These are phyloP conservation scores for Linnemannia exigua DNA, from an alignment of 192 early-diverging fungal species.

Conservation along the genomic window DNA sequence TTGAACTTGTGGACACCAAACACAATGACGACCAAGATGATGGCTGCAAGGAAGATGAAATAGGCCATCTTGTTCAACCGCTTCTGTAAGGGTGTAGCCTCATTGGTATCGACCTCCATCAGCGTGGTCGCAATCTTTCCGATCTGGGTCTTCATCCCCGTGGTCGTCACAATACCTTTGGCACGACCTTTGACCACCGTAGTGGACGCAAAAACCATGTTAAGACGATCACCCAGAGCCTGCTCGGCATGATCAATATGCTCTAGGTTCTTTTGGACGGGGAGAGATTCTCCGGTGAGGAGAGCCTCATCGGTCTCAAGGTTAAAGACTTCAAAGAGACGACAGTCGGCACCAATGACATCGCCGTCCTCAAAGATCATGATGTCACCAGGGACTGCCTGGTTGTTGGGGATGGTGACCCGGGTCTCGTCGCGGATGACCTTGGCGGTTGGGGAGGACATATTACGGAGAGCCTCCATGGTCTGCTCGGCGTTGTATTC, in stretches of 20 bases:
- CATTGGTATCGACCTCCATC: constrained; percentile 64
- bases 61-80: constrained; percentile 81
- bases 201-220: constrained; percentile 91
- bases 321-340: constrained; percentile 87
- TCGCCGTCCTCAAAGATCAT: constrained; percentile 94
- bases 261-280: constrained; percentile 77
- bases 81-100: constrained; percentile 74
- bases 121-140: constrained; percentile 91
- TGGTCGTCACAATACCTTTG: constrained; percentile 88
- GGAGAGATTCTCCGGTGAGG: constrained; percentile 90
- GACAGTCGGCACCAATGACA: constrained; percentile 91
- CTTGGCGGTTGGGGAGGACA: constrained; percentile 86
- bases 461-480: constrained; percentile 89
- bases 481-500: constrained; percentile 94
- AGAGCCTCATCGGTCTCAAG: constrained; percentile 93
- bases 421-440: constrained; percentile 88
- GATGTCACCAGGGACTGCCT: constrained; percentile 91
- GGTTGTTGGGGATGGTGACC: constrained; percentile 77
- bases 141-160: constrained; percentile 90
- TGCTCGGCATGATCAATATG: constrained; percentile 76
- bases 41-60: constrained; percentile 80
- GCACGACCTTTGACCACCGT: constrained; percentile 90
- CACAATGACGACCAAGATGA: constrained; percentile 82
- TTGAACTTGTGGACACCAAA: constrained; percentile 80
- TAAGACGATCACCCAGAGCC: constrained; percentile 90